Conservation (phyloP, 257 asterid species). For the Penstemon newberryi region DNA sequence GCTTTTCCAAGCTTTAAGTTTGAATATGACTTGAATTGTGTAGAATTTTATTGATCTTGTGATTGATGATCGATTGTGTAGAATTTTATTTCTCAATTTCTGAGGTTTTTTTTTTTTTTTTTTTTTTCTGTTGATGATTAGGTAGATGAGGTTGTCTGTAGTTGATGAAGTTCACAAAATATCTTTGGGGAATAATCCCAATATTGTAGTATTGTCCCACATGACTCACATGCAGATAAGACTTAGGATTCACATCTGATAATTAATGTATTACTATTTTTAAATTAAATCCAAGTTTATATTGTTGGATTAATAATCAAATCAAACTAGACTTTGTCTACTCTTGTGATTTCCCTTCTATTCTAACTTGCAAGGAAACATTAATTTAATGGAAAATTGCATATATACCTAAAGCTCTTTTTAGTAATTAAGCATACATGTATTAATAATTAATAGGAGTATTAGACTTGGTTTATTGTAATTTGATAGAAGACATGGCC, state of each 20-base stretch:
- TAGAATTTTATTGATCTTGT: conserved; percentile 30
- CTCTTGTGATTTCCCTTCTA: background rate
- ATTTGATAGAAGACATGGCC: no score
- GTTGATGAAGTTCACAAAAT: conserved; percentile 26
- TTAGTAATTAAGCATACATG: no score
- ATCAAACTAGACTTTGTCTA: conserved; percentile 5
- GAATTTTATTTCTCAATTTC: background rate
- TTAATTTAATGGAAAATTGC: no score
- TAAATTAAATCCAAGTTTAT: conserved; percentile 19
- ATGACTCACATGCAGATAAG: conserved; percentile 21
- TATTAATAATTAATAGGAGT: no score
- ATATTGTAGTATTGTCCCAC: conserved; percentile 34
- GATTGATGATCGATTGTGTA: conserved; percentile 32
- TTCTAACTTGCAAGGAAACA: no score
- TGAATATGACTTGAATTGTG: conserved; percentile 54
- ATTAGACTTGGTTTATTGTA: no score
- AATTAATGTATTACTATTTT: conserved; percentile 4
- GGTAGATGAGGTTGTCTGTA: conserved; percentile 19
- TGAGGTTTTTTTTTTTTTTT: no score
- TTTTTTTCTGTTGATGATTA: no score
- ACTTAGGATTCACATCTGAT: background rate
- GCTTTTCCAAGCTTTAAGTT: conserved; percentile 73
- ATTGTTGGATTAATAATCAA: background rate
- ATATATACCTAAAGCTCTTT: no score
- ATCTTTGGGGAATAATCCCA: conserved; percentile 33